Evolutionary conservation across 257 asterid species (phyloP), one percentile per base, ranked within the genome.

Genomic region (Voacanga thouarsii): DNA sequence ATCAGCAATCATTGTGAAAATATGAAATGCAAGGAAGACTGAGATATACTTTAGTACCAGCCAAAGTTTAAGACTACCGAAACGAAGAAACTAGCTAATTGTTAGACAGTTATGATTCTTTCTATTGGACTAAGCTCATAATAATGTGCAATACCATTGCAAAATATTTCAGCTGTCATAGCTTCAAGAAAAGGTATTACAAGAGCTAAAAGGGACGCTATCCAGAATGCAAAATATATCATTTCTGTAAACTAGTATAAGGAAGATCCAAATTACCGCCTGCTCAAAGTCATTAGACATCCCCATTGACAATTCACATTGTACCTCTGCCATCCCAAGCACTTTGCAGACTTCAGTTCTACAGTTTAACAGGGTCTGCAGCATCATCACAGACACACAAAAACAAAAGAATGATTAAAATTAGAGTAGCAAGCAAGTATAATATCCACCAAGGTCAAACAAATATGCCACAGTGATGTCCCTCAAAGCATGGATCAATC

Each of bases 201-300:
- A 37, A 63, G 23, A 12, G 41, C 43, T 28, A 30, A 53, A 53
- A 10, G 15, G 19, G 28, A 28, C 37, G 7, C 49, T 33, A 73
- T 9, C 43, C 19, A 30, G 51, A 73, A 33, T 30, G 4, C 15
- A 15, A 30, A 19, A 33, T 28, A 4, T 11, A 30, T 59, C 37
- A 63, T 23, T 23, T 39, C 57, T 26, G 26, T 24, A 24, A 21
- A 67, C 26, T 56, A 55, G 37, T 41, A 47, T 14, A 21, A 64
- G 70, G 14, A 44, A 75, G 47, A 8, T 3, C 1, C 3, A 63
- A 24, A 89, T 81, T 80, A 93, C 97, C 83, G 98, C 98, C 84
- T 86, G 90, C 83, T 92, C 98, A 70, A 92, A 93, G 84, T 93
- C 98, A 78, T 89, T 88, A 49, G 98, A 93, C 98, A 93, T 93